Base-by-base conservation (phyloP, 768 basidiomycete genomes). In the Fomitopsis serialis region DNA sequence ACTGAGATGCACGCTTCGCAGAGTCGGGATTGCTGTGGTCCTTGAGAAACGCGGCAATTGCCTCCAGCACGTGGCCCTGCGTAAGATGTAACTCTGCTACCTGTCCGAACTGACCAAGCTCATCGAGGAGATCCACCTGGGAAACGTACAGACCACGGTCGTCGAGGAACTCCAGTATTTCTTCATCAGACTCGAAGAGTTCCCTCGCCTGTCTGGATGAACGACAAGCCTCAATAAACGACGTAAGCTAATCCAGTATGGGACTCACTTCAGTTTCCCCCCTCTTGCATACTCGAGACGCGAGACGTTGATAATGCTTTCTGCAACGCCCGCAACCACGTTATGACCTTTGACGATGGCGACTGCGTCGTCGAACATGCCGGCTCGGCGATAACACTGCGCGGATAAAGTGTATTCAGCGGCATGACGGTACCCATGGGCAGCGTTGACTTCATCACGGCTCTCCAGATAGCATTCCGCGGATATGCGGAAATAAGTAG, bases 131-230 rank as follows among this genome's bases (percentile, higher is more conserved):
- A 0, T 66, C 63, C 0, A 77, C 76, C 7, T 72, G 78, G 7
- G 78, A 75, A 12, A 71, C 54, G 57, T 81, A 78, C 6, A 87
- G 65, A 34, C 76, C 77, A 42, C 74, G 73, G 3, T 79, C 74
- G 50, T 83, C 77, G 17, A 82, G 70, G 54, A 81, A 88, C 35
- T 77, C 74, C n/a, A 84, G 56, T 19, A 72, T 72, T 21, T 83
- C 79, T 21, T 86, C 78, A 0, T 72, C 66, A 0, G 74, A 69
- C 0, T 68, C 55, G 54, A 88, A 88, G 2, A 87, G 62, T 7
- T 65, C 56, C 51, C 68, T 50, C 22, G 74, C 75, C 63, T 77
- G 68, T 21, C 86, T 86, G 58, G 43, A 40, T 32, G 36, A 9
- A n/a, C 12, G 35, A 22, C 52, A 42, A 48, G 5, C 1, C 29